Percentiles rank a stretch among this genome's conserved stretches.
Evolutionary conservation across 148 eudicot genomes (phyloP).

Genomic region (Pouteria glomerata): DNA sequence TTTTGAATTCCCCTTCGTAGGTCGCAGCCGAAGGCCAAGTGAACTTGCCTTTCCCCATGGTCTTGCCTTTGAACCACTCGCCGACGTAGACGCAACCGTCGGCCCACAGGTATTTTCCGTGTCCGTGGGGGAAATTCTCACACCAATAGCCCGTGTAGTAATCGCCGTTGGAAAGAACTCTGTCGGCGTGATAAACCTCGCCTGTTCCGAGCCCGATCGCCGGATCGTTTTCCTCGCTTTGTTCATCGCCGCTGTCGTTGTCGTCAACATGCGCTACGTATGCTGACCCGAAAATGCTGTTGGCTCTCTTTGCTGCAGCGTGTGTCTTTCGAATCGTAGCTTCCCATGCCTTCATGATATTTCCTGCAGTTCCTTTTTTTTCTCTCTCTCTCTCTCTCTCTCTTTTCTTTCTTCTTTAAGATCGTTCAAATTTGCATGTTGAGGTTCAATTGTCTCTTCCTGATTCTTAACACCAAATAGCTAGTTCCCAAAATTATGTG

Average conservation of each 20-base stretch:
- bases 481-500: not conserved
- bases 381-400: not conserved
- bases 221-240: constrained; percentile 17
- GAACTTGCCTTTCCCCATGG: constrained; percentile 76
- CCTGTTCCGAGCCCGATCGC: constrained; percentile 2
- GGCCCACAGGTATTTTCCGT: constrained; percentile 76
- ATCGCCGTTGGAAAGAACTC: constrained; percentile 79
- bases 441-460: not conserved
- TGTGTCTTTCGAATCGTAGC: constrained; percentile 90
- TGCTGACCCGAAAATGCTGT: constrained; percentile 76
- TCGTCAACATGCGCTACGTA: constrained; percentile 46
- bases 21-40: constrained; percentile 89
- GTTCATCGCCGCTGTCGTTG: constrained; percentile 20
- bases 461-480: not conserved
- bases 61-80: constrained; percentile 83
- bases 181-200: constrained; percentile 50
- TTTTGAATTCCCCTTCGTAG: constrained; percentile 88
- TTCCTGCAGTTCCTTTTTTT: not conserved
- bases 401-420: too few relatives aligned
- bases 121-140: constrained; percentile 77
- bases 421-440: constrained; percentile 5
- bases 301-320: constrained; percentile 83
- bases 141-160: constrained; percentile 79
- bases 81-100: constrained; percentile 91
- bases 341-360: constrained; percentile 84